Evolutionary conservation across 148 eudicot species (phyloP).

Genomic region (Rhododendron henanense): DNA sequence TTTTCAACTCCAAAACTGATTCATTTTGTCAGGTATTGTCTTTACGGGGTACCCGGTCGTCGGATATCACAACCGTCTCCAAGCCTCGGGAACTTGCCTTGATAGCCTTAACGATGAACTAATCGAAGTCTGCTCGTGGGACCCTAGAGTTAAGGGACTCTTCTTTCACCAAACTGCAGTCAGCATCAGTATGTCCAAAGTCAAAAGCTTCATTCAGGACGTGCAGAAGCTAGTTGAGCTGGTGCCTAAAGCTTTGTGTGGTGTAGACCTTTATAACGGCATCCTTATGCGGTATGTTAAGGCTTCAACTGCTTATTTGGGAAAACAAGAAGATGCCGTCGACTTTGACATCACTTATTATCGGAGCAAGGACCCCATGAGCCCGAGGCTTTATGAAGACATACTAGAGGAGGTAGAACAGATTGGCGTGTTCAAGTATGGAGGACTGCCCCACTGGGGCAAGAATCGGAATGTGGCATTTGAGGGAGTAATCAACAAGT

Average conservation of each 20-base stretch:
- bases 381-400: slow-evolving; percentile 44
- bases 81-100: slow-evolving; percentile 70
- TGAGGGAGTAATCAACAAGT: slow-evolving; percentile 49
- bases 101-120: slow-evolving; percentile 24
- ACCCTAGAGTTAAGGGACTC: slow-evolving; percentile 44
- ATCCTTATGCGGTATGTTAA: slow-evolving; percentile 74
- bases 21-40: slow-evolving; percentile 28
- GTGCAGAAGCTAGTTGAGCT: slow-evolving; percentile 49
- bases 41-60: slow-evolving; percentile 67
- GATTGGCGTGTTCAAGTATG: slow-evolving; percentile 67
- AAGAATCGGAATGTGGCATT: slow-evolving; percentile 81
- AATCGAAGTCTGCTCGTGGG: slow-evolving; percentile 67
- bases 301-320: slow-evolving; percentile 70
- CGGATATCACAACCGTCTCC: slow-evolving; percentile 65
- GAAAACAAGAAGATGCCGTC: slow-evolving; percentile 61
- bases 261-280: slow-evolving; percentile 52
- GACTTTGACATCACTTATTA: slow-evolving; percentile 82
- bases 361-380: slow-evolving; percentile 54
- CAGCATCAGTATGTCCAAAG: slow-evolving; percentile 47
- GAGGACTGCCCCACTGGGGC: slow-evolving; percentile 85
- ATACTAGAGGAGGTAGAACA: slow-evolving; percentile 75
- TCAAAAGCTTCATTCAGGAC: slow-evolving; percentile 56
- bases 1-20: background rate
- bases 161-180: slow-evolving; percentile 57
- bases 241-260: slow-evolving; percentile 59